These are phyloP conservation scores for Talaromyces marneffei DNA, from an alignment of 2,329 filamentous ascomycete genomes.

Conservation along the genomic window DNA sequence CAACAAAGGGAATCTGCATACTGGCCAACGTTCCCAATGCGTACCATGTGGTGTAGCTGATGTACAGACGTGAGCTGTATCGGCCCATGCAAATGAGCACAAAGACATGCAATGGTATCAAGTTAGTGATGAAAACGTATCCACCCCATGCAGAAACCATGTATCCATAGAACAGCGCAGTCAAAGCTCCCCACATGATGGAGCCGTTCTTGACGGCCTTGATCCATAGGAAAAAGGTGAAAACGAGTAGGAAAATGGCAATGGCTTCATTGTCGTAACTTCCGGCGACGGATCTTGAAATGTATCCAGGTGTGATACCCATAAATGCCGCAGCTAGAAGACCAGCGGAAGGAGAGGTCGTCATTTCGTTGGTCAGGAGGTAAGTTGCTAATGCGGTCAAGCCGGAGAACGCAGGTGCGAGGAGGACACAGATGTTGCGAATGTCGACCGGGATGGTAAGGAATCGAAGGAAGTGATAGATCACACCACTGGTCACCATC, in stretches of 20 bases:
- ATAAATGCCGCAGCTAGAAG: constrained; percentile 92
- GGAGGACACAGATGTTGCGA: constrained; percentile 94
- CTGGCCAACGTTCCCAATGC: constrained; percentile 90
- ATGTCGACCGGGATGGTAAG: constrained; percentile 93
- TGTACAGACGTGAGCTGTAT: constrained; percentile 89
- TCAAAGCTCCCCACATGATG: constrained; percentile 91
- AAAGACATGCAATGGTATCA: constrained; percentile 89
- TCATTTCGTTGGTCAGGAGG: constrained; percentile 95
- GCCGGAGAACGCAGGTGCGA: constrained; percentile 90
- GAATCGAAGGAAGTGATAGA: constrained; percentile 88
- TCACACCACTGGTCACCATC: constrained; percentile 97
- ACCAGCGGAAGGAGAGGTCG: constrained; percentile 86
- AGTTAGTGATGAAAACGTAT: constrained; percentile 98
- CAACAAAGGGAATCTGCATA: constrained; percentile 99
- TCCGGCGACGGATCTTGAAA: constrained; percentile 93
- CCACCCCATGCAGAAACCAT: constrained; percentile 99
- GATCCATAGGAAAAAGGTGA: constrained; percentile 99
- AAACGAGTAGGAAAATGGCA: constrained; percentile 96
- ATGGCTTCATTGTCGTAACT: constrained; percentile 99
- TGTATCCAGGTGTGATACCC: constrained; percentile 96
- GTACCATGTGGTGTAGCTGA: constrained; percentile 98
- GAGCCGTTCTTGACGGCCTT: constrained; percentile 96
- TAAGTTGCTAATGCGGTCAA: constrained; percentile 90
- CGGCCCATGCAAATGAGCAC: constrained; percentile 94
- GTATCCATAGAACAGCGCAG: constrained; percentile 96